Base-by-base conservation (phyloP, 176 grass and related monocot species). In the Carex littledalei region DNA sequence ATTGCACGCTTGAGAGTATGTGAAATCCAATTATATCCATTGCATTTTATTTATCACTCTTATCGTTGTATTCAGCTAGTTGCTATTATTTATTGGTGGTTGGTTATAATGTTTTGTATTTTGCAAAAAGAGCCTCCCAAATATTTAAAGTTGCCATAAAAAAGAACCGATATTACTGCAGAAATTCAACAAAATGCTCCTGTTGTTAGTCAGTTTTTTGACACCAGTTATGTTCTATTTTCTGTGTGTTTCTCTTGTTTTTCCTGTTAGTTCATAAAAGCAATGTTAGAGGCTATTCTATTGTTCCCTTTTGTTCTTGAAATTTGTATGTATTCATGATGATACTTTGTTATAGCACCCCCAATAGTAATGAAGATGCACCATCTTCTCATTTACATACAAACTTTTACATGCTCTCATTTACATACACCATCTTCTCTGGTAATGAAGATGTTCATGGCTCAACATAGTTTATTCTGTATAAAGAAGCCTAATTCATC, bases 1-100 rank as follows among this genome's bases (percentile, higher is more conserved):
- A 80, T 99, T 92, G 74, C 86, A 66, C 85, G 84, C 39, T 91
- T 95, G 70, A 85, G 84, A 82, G 96, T 99, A 91, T 87, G 88
- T 47, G 49, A 60, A 49, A 15, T 89, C 24, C 8, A 79, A 84
- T 67, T 6, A 69, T 78, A 37, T 47, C 14, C 78, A n/a, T 6
- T 43, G 77, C 9, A 66, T 77, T 32, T 43, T 74, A 22, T 3
- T 12, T 79, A 50, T 68, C 69, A 21, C 0, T 6, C 47, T 52
- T 64, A 81, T 34, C 26, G 54, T 43, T 87, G 55, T 80, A 50
- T 50, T 50, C 47, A 50, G 7, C 1, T 50, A 10, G 2, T 15
- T 50, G 49, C 20, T 45, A 12, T 24, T 21, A 15, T 49, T 22
- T 21, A 24, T 87, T 63, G 3, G 5, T 77, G 52, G 4, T 17